phyloP scores from a whole-genome alignment of 306 rosid genomes.

The Cicer judaicum region DNA sequence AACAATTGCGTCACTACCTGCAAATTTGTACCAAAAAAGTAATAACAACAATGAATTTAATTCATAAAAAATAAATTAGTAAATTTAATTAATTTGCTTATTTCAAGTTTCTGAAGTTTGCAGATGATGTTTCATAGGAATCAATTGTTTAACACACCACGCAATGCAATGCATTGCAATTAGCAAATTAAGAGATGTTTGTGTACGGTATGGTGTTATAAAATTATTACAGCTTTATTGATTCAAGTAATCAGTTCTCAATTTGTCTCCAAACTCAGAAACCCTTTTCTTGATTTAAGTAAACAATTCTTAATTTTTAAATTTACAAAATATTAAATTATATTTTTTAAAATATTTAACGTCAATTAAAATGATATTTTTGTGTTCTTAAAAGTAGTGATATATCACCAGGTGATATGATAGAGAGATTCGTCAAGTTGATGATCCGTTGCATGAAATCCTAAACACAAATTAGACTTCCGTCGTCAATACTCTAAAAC shows the following conservation, averaged over 20 bases:
- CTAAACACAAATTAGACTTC: too few relatives aligned
- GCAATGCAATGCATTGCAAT: slow-evolving; percentile 15
- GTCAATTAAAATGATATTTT: too few relatives aligned
- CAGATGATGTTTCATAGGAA: slow-evolving; percentile 18
- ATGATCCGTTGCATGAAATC: too few relatives aligned
- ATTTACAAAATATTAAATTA: too few relatives aligned
- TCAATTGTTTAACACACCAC: slow-evolving; percentile 36
- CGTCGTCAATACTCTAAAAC: too few relatives aligned
- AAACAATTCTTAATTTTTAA: background rate
- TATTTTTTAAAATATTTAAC: too few relatives aligned
- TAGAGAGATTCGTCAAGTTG: too few relatives aligned
- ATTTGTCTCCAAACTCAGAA: background rate
- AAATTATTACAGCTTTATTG: slow-evolving; percentile 44
- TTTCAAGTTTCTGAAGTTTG: slow-evolving; percentile 40
- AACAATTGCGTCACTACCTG: slow-evolving; percentile 5
- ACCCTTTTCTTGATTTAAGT: slow-evolving; percentile 9
- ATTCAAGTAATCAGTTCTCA: slow-evolving; percentile 44
- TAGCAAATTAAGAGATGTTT: slow-evolving; percentile 9
- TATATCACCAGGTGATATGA: too few relatives aligned
- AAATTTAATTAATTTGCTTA: background rate
- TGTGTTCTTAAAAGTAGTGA: too few relatives aligned
- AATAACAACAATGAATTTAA: slow-evolving; percentile 13
- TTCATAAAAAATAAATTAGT: too few relatives aligned
- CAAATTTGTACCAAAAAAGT: slow-evolving; percentile 9
- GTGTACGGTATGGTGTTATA: background rate